Evolutionary conservation across 169 alveolate genomes (phyloP).

Genomic region (Babesia bovis): DNA sequence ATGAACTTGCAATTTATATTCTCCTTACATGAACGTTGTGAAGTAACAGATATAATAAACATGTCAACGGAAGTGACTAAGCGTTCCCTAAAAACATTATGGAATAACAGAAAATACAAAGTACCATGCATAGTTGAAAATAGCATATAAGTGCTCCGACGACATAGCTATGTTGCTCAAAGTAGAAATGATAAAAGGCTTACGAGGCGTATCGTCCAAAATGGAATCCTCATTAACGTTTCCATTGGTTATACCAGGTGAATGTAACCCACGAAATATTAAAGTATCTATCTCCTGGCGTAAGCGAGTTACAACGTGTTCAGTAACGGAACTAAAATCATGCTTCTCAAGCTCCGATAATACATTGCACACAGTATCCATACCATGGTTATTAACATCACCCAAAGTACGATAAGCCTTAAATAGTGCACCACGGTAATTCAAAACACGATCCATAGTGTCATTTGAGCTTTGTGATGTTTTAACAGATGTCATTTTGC

Average conservation of each 20-base stretch:
- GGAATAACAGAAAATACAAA: not conserved
- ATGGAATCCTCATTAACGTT: too few species aligned
- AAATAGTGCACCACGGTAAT: constrained; percentile 16
- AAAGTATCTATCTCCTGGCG: constrained; percentile 27
- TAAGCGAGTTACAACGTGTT: not conserved
- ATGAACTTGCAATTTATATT: constrained; percentile 2
- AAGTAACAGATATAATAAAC: constrained; percentile 31
- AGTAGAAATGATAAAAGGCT: not conserved
- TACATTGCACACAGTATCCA: constrained; percentile 17
- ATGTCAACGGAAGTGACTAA: constrained; percentile 4
- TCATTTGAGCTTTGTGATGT: not conserved
- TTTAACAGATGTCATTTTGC: constrained; percentile 4
- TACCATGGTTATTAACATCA: constrained; percentile 14
- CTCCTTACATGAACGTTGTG: constrained; percentile 4
- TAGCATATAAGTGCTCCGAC: constrained; percentile 11
- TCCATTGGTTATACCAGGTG: too few species aligned
- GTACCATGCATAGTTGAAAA: constrained; percentile 48
- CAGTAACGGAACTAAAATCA: not conserved
- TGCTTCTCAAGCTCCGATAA: constrained; percentile 10
- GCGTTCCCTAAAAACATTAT: not conserved
- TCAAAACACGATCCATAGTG: not conserved
- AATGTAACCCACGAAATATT: constrained; percentile 8
- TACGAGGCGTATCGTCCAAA: not conserved
- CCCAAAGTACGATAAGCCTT: constrained; percentile 37
- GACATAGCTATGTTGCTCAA: not conserved